phyloP scores from a whole-genome alignment of 2,329 filamentous ascomycete genomes.

The Madurella mycetomatis region DNA sequence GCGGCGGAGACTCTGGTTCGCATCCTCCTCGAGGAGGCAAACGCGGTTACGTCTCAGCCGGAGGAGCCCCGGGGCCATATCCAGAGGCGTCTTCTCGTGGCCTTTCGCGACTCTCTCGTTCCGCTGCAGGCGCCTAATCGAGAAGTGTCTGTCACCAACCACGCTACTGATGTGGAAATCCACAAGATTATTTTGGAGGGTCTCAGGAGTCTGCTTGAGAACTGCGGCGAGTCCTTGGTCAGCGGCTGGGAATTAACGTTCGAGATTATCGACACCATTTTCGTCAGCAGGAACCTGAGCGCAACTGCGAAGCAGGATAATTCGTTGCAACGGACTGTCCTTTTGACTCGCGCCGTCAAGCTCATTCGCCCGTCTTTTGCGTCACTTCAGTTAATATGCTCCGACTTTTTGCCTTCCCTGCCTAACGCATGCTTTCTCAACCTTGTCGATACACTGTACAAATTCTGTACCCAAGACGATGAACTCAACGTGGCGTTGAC shows the following conservation, averaged over 20 bases:
- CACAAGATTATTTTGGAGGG: slow-evolving; percentile 77
- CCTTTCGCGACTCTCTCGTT: slow-evolving; percentile 58
- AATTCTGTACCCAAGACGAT: slow-evolving; percentile 83
- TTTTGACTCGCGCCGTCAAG: slow-evolving; percentile 60
- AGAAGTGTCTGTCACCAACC: slow-evolving; percentile 51
- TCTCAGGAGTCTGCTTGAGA: slow-evolving; percentile 76
- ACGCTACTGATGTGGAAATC: slow-evolving; percentile 68
- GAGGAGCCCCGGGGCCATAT: slow-evolving; percentile 53
- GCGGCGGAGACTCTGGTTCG: slow-evolving; percentile 62
- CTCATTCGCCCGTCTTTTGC: slow-evolving; percentile 84
- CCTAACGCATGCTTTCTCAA: slow-evolving; percentile 68
- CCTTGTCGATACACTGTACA: slow-evolving; percentile 81
- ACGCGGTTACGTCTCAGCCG: slow-evolving; percentile 49
- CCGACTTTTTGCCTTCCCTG: slow-evolving; percentile 78
- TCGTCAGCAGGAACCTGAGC: slow-evolving; percentile 44
- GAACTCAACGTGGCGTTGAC: slow-evolving; percentile 95
- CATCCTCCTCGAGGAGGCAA: slow-evolving; percentile 54
- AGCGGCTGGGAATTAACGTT: slow-evolving; percentile 85
- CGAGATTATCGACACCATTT: slow-evolving; percentile 78
- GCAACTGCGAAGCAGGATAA: slow-evolving; percentile 33
- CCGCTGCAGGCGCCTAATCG: slow-evolving; percentile 53
- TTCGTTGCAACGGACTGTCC: slow-evolving; percentile 30
- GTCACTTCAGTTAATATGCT: slow-evolving; percentile 87
- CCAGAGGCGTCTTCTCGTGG: slow-evolving; percentile 67
- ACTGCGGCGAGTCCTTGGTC: slow-evolving; percentile 77